Percentiles rank a stretch among this genome's conserved stretches.
Evolutionary conservation across 1,284 basidiomycete genomes (phyloP).

Genomic region (Cutaneotrichosporon sp.): DNA sequence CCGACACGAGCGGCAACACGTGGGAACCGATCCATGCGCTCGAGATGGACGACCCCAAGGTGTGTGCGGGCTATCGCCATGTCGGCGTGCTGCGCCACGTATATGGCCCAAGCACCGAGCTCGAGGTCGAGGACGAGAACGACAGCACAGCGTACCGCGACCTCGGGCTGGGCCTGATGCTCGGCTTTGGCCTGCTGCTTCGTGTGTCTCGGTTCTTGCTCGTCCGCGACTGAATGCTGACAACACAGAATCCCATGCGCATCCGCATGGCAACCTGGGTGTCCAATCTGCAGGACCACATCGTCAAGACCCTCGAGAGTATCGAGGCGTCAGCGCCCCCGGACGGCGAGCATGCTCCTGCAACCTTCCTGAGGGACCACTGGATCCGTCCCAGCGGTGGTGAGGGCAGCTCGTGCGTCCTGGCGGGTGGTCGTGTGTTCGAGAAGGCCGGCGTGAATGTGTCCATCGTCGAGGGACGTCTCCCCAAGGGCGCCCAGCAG

Average conservation of each 20-base stretch:
- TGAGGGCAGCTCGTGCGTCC: slow-evolving; percentile 80
- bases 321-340: slow-evolving; percentile 62
- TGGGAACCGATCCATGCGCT: slow-evolving; percentile 39
- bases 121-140: background rate
- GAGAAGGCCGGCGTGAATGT: slow-evolving; percentile 98
- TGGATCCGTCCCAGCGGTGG: slow-evolving; percentile 79
- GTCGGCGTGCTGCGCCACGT: slow-evolving; percentile 2
- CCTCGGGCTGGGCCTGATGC: slow-evolving; percentile 2
- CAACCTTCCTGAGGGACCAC: slow-evolving; percentile 72
- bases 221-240: background rate
- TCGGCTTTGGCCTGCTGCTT: slow-evolving; percentile 15
- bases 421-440: slow-evolving; percentile 67
- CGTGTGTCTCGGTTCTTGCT: slow-evolving; percentile 6
- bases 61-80: slow-evolving; percentile 22
- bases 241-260: slow-evolving; percentile 61
- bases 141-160: slow-evolving; percentile 3
- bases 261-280: slow-evolving; percentile 75
- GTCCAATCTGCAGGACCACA: slow-evolving; percentile 70
- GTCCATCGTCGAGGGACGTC: slow-evolving; percentile 79
- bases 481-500: slow-evolving; percentile 81
- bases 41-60: slow-evolving; percentile 45
- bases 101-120: background rate
- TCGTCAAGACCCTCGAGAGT: slow-evolving; percentile 71
- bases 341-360: slow-evolving; percentile 42
- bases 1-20: slow-evolving; percentile 31